Base-by-base conservation (phyloP, 2,329 filamentous ascomycete species). In the Pseudogymnoascus sp. region DNA sequence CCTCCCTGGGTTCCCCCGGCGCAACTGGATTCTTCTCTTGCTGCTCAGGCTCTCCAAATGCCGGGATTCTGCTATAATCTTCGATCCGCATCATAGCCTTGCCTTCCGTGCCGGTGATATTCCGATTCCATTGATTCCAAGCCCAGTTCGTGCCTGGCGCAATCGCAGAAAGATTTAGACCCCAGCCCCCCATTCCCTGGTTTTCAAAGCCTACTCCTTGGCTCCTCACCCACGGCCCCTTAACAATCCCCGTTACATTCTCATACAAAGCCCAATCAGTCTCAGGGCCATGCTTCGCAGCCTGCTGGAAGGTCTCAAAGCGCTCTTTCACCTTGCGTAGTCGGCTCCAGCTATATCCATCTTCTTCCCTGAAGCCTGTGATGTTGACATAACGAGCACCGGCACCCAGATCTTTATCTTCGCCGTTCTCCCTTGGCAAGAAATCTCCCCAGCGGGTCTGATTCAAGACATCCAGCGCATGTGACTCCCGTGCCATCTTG, bases 341-440 rank as follows among this genome's bases (percentile, higher is more conserved):
- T 63, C 91, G 80, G 35, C 87, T 82, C 92, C 92, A 97, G 1
- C 84, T 87, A 73, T 90, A 91, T 4, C 83, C 85, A 74, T 96
- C 89, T 17, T 85, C 81, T 55, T 84, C 77, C 58, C 89, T 83
- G 65, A 95, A 86, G 0, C 93, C 93, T 2, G 90, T 90, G 60
- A 96, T 77, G 68, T 91, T 91, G 63, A 92, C 75, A 65, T 81
- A 86, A 25, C 74, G 77, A 27, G 9, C 38, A 15, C 35, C 58
- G 17, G 69, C 63, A 59, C 69, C 64, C 51, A 67, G 64, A 21
- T 31, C 39, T 29, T 36, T 13, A 31, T 62, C 61, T 9, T 61
- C 66, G 41, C 69, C 65, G 29, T 68, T 67, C 41, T 66, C 63
- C 8, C 68, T 71, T 9, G 84, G 84, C 13, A 74, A 68, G 70